Evolutionary conservation across 306 rosid species (phyloP).

Genomic region (Vigna angularis): DNA sequence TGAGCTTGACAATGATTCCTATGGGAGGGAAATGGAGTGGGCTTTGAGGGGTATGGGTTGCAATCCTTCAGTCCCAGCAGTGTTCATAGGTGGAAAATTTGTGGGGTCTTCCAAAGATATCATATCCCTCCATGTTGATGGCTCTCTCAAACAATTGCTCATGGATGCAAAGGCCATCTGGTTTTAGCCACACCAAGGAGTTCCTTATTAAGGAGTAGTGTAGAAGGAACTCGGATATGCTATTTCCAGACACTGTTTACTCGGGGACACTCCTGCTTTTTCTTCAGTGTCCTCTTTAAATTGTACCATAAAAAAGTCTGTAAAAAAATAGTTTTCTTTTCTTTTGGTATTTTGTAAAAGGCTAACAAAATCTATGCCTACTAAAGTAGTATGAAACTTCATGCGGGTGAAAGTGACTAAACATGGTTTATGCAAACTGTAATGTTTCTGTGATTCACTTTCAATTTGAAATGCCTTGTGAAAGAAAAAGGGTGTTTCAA

Average conservation of each 20-base stretch:
- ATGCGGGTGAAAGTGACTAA: background rate
- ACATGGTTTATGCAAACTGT: constrained; percentile 24
- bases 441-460: constrained; percentile 14
- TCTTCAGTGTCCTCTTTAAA: constrained; percentile 51
- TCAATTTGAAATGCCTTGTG: background rate
- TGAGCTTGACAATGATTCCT: constrained; percentile 76
- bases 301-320: constrained; percentile 37
- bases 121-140: constrained; percentile 93
- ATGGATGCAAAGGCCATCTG: constrained; percentile 95
- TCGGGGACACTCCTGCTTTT: constrained; percentile 46
- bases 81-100: constrained; percentile 88
- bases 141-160: constrained; percentile 90
- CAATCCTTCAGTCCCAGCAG: constrained; percentile 93
- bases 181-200: constrained; percentile 59
- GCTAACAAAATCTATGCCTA: background rate
- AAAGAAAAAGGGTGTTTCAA: constrained; percentile 11
- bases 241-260: constrained; percentile 38
- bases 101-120: constrained; percentile 92
- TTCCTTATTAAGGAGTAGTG: constrained; percentile 43
- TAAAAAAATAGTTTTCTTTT: constrained; percentile 7
- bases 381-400: constrained; percentile 20
- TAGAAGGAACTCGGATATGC: constrained; percentile 31
- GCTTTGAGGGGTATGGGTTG: constrained; percentile 85
- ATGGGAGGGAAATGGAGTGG: constrained; percentile 89
- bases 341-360: constrained; percentile 16